Conservation (phyloP, 495 filamentous ascomycete genomes). For the Tuber microsphaerosporum region DNA sequence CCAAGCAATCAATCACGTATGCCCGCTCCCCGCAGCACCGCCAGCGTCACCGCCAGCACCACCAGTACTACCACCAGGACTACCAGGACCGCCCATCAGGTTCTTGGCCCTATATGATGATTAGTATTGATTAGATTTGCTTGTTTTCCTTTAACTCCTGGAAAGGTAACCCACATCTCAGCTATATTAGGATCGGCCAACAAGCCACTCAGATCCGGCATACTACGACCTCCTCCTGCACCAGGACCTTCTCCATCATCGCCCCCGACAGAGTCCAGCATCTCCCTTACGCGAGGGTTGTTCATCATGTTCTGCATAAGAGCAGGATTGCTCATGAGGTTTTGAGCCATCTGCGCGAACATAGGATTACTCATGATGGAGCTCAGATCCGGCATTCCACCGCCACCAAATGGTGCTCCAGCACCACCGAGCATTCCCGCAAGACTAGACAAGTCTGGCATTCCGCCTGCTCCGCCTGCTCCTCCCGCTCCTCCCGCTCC, state of each 20-base stretch:
- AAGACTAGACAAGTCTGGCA: conserved; percentile 69
- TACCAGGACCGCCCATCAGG: conserved; percentile 63
- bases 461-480: conserved; percentile 54
- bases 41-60: conserved; percentile 46
- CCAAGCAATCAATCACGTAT: neutral
- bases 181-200: conserved; percentile 89
- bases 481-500: conserved; percentile 47
- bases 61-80: conserved; percentile 45
- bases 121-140: conserved; percentile 35
- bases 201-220: conserved; percentile 69
- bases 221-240: conserved; percentile 55
- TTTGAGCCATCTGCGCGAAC: conserved; percentile 93
- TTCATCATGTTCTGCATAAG: conserved; percentile 83
- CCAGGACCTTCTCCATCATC: conserved; percentile 47
- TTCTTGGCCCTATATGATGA: conserved; percentile 57
- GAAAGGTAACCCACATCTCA: conserved; percentile 67
- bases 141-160: neutral
- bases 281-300: conserved; percentile 78
- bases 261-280: conserved; percentile 62
- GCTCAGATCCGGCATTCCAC: conserved; percentile 79
- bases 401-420: conserved; percentile 53
- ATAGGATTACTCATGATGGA: conserved; percentile 94
- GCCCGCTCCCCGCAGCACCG: conserved; percentile 15
- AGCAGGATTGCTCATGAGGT: conserved; percentile 90
- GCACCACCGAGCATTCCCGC: conserved; percentile 65